Base-by-base conservation (phyloP, 257 asterid species). In the Solanum lignicaule region DNA sequence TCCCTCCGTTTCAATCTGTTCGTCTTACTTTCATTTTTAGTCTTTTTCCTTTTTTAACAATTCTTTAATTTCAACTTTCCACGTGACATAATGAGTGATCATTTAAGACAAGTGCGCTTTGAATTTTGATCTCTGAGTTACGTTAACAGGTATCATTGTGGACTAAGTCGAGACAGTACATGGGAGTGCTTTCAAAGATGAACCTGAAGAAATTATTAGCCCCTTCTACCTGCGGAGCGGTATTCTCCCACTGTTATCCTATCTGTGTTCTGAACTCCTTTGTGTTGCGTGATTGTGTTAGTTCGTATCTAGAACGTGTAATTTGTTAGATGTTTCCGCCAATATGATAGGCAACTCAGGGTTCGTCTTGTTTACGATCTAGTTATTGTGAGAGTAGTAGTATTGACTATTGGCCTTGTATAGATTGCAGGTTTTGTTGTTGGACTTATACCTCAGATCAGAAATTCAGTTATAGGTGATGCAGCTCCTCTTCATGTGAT, bases 371-470 rank as follows among this genome's bases (percentile, higher is more conserved):
- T 60, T 23, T 23, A 9, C 10, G 11, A 55, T 55, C 65, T 20
- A 55, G 65, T 55, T 20, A 55, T 55, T 55, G 4, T 18, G 5
- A 0, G 48, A 73, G 16, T 18, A 33, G 79, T 32, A 32, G 29
- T 73, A 73, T 73, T 73, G 43, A 73, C 46, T 0, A 73, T 32
- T 9, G 29, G 16, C 9, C 81, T n/a, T 83, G 21, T 35, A 46
- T 93, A 95, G 98, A 79, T 96, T 89, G 91, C 74, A 66, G 98
- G 98, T 87, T 96, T 96, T 84, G 87, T 88, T 66, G 93, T 96
- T 68, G 98, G 98, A 87, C 92, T 95, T 20, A 89, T 95, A 74
- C 95, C 98, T 89, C 92, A 86, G 81, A 89, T 95, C 85, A 93
- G 96, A 87, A 87, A 88, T 35, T 83, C 91, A 55, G 31, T 93